Evolutionary conservation across 305 asterid genomes (phyloP), one percentile per base, ranked within the genome.

Genomic region (Rubia tinctorum): DNA sequence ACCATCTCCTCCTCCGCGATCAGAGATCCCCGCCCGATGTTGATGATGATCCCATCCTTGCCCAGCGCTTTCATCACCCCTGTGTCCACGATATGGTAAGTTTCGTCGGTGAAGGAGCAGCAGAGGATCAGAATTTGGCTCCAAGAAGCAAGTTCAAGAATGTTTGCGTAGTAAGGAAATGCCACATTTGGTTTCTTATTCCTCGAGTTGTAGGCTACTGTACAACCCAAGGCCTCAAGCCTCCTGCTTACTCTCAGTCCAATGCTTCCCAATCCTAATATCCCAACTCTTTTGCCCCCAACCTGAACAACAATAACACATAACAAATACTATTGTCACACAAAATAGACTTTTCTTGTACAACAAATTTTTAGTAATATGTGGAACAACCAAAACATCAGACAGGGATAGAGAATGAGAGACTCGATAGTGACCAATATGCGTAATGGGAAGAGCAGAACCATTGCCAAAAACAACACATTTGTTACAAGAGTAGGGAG

Each of bases 1-100:
- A 88, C 87, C 80, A 91, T n/a, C 55, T 84, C 93, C 55, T 75
- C 77, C 43, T 91, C 95, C 22, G 90, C 87, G 6, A 90, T 44
- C 45, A 91, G 88, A 0, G 75, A 47, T 0, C 86, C 84, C 0
- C 84, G 80, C 0, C 78, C 82, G 3, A 83, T 12, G 23, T 83
- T 83, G 72, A 80, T 65, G n/a, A 80, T 45, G 23, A 83, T 47
- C 5, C 86, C 86, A 20, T 80, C 75, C 42, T 66, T 80, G 11
- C 86, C 86, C 5, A 83, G 39, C 10, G 86, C 80, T 42, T 25
- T 51, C 73, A 80, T 17, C 8, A 83, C 82, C 22, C 74, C 69
- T n/a, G 69, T 60, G 82, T 75, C 30, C 18, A 83, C 72, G 63
- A 77, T 51, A 74, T 72, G 86, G 51, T 53, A 77, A 9, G 86